These are phyloP conservation scores for Moricandia arvensis DNA, from an alignment of 345 rosid species.

Conservation along the genomic window DNA sequence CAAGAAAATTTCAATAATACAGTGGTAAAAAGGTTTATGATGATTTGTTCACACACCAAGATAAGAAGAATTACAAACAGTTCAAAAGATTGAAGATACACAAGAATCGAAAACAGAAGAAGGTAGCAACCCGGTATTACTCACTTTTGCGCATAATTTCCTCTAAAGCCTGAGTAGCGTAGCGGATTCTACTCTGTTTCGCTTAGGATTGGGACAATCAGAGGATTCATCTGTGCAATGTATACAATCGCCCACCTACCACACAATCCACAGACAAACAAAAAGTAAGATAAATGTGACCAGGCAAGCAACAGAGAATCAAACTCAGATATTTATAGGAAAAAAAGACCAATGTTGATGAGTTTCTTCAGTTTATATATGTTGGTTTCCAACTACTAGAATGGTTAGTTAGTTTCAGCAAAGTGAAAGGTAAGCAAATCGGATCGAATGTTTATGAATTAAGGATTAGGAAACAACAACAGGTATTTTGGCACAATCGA, in stretches of 20 bases:
- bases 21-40: conserved; percentile 22
- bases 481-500: not conserved
- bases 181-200: conserved; percentile 64
- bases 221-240: conserved; percentile 95
- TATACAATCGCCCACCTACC: conserved; percentile 98
- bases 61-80: conserved; percentile 30
- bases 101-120: conserved; percentile 13
- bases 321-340: not conserved
- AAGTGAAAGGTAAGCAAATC: not conserved
- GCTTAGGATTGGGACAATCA: conserved; percentile 85
- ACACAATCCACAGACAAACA: conserved; percentile 17
- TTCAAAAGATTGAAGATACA: conserved; percentile 37
- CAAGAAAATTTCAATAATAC: conserved; percentile 13
- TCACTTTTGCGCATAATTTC: not conserved
- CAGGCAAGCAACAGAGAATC: conserved; percentile 5
- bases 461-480: not conserved
- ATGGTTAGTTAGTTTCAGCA: not conserved
- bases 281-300: not conserved
- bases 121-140: conserved; percentile 4
- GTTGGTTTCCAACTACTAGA: not conserved
- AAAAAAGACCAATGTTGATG: conserved; percentile 2
- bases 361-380: not conserved
- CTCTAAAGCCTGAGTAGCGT: conserved; percentile 18
- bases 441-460: not conserved
- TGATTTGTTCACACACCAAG: conserved; percentile 21